Base-by-base conservation (phyloP, 2,329 filamentous ascomycete species). In the Fusarium bulbicola region DNA sequence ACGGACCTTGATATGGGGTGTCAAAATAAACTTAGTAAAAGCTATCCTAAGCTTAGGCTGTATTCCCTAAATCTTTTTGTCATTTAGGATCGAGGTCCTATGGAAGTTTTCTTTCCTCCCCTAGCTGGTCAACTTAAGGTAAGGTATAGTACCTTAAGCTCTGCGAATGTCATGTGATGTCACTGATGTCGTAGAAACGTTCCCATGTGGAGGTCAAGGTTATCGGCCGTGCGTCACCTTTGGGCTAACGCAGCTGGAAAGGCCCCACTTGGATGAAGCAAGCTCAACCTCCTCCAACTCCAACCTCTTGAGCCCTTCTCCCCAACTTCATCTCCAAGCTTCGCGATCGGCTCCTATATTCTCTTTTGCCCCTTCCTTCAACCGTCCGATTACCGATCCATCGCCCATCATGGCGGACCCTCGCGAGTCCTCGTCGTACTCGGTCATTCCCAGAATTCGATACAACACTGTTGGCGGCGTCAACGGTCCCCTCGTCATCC, bases 401-500 rank as follows among this genome's bases (percentile, higher is more conserved):
- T 71, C 62, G 70, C 76, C 81, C 72, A 81, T 78, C 77, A 88
- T 88, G 86, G 80, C 84, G 79, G 89, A 90, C 82, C 86, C 87
- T 65, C 86, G 88, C 81, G 87, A 88, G 78, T 85, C 88, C 72
- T 88, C 87, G 68, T 89, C 88, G 73, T 90, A 90, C 83, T 89
- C 87, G 72, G 84, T 90, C 78, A 82, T 86, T 76, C 89, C 89
- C 68, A 85, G 88, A 79, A 84, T 98, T 85, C 92, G 93, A 80
- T 99, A 99, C 91, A 99, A 99, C 88, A 99, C 96, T 79, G 95
- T 99, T 82, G 94, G 95, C 81, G 95, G 95, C 87, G 92, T 99
- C 85, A 99, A 99, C 86, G 96, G 96, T 68, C 96, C 96, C 79
- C 90, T 99, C 84, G 96, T 99, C 81, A 95, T 99, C 81, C 90